Evolutionary conservation across 495 filamentous ascomycete genomes (phyloP), one percentile per base, ranked within the genome.

Genomic region (Podospora sp.): DNA sequence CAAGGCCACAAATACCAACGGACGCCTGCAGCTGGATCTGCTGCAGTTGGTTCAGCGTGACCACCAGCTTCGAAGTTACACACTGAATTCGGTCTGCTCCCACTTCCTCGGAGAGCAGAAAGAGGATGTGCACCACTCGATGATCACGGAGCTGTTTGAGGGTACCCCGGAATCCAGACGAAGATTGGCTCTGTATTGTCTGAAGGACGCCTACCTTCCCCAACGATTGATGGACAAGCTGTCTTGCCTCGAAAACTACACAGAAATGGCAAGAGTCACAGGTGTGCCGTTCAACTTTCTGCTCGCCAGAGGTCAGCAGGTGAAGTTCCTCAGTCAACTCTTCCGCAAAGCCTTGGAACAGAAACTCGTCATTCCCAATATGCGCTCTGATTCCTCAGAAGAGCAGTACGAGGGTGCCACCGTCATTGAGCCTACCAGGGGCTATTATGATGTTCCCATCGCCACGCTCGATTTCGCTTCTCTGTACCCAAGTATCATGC

Each of bases 221-320:
- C 96, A 98, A 73, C 81, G 95, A 50, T 79, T 99, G 63, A 92
- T 99, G 87, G 95, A 99, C 77, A 99, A 99, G 72, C 83, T 99
- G 33, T 97, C 96, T 78, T 97, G 95, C 77, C 83, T 99, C 27
- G 90, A 96, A 74, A 99, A 99, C 76, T 97, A 97, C 72, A 98
- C 95, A 0, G 95, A 99, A 78, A 99, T 99, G 95, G 95, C 95
- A 50, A 95, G 95, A 86, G 95, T 99, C 74, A 99, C 95, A 20
- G 95, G 95, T 67, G 94, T 99, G 0, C 96, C 95, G 0, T 99
- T 98, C 84, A 97, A 96, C 72, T 97, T 90, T 73, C 86, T 99
- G 21, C 86, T 99, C 4, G 85, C 96, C 26, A 88, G 92, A 75
- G 95, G 95, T 55, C 95, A 99, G 74, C 95, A 99, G 76, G 91